phyloP scores from a whole-genome alignment of 441 rosid species.

The Dalechampia spathulata region DNA sequence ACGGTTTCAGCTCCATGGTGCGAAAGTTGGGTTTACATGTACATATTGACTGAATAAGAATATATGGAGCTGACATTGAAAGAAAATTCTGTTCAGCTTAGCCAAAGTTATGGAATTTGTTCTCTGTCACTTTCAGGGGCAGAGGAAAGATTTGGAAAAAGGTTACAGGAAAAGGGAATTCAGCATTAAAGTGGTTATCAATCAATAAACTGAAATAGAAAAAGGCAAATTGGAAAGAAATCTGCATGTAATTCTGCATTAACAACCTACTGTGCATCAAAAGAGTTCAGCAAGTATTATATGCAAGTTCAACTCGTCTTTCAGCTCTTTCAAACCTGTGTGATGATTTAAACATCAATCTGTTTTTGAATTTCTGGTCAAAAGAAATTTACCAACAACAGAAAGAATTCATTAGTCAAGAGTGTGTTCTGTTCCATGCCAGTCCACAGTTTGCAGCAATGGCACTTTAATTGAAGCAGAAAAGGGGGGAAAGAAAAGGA shows the following conservation, averaged over 20 bases:
- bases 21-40: background rate
- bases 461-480: background rate
- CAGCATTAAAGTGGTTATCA: background rate
- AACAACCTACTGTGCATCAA: conserved; percentile 5
- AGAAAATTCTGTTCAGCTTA: background rate
- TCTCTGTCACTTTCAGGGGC: background rate
- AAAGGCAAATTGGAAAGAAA: too few relatives aligned
- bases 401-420: background rate
- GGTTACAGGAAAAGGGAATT: too few relatives aligned
- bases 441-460: background rate
- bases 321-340: too few relatives aligned
- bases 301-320: too few relatives aligned
- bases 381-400: too few relatives aligned
- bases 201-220: too few relatives aligned
- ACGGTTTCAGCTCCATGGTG: background rate
- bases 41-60: background rate
- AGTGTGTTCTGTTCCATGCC: background rate
- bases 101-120: conserved; percentile 12
- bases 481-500: background rate
- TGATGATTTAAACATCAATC: too few relatives aligned
- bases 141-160: too few relatives aligned
- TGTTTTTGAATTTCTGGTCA: background rate
- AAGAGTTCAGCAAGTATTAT: background rate
- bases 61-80: background rate
- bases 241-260: background rate